These are phyloP conservation scores for Mortierella antarctica DNA, from an alignment of 192 early-diverging fungal species.

Conservation along the genomic window DNA sequence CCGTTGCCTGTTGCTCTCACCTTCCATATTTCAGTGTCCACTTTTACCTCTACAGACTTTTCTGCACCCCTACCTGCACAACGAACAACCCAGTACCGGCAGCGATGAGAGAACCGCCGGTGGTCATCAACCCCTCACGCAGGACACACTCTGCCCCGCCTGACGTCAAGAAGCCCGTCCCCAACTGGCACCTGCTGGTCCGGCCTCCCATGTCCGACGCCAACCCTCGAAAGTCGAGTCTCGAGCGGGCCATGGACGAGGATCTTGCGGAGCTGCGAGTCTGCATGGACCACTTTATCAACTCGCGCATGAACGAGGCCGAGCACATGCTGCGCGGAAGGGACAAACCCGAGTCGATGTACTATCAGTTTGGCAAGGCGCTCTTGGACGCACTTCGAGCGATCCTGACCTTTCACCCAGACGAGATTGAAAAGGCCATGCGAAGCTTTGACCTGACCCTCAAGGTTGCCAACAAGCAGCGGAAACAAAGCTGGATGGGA, in stretches of 20 bases:
- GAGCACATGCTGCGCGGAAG: conserved; percentile 64
- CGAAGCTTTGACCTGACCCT: conserved; percentile 70
- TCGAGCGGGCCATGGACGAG: conserved; percentile 56
- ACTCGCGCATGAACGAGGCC: conserved; percentile 77
- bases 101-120: neutral
- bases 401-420: conserved; percentile 80
- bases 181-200: conserved; percentile 45
- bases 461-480: conserved; percentile 65
- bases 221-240: conserved; percentile 39
- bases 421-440: conserved; percentile 75
- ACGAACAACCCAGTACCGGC: neutral
- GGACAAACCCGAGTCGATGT: conserved; percentile 68
- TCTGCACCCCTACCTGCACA: too few relatives aligned
- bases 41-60: too few relatives aligned
- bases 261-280: conserved; percentile 71
- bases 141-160: neutral
- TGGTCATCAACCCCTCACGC: conserved; percentile 35
- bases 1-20: too few relatives aligned
- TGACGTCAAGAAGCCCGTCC: conserved; percentile 26
- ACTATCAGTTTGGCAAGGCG: conserved; percentile 78
- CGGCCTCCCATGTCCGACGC: conserved; percentile 38
- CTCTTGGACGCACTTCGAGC: conserved; percentile 73
- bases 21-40: too few relatives aligned
- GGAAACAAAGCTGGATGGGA: conserved; percentile 61
- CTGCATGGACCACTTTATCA: conserved; percentile 79